Base-by-base conservation (phyloP, 768 basidiomycete genomes). In the Auricularia auricula-judae region DNA sequence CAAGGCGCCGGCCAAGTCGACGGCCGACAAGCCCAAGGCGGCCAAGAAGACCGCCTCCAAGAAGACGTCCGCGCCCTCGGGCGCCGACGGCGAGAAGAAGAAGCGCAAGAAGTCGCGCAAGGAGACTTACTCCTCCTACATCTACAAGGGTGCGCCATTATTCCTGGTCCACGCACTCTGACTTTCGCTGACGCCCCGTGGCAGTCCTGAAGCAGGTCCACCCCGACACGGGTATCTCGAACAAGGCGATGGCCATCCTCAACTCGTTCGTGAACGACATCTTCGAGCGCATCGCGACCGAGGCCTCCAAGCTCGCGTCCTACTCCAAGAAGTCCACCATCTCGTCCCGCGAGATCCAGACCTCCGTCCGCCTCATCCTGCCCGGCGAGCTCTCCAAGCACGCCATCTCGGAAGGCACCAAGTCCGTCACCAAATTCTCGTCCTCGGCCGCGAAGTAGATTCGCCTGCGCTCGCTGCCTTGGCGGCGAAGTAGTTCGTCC, bases 301-400 rank as follows among this genome's bases (percentile, higher is more conserved):
- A 93, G 70, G 91, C 92, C 62, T 92, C 90, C 68, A 92, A 96
- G 79, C 93, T 98, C 72, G 93, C 95, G 64, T 85, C 92, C 1
- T 98, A 98, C 83, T 97, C 95, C 64, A 96, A 98, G 85, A 96
- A 97, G 78, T 97, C 96, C 3, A 98, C 96, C 54, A 98, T 98
- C 76, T 96, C 95, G 21, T 97, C 93, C 29, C 91, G 96, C 66
- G 96, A 98, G 78, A 98, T 98, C 72, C 96, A 98, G 78, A 98
- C 96, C 36, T 84, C 91, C 47, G 95, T 97, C 62, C 89, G 95
- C 65, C 83, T 96, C 56, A 97, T 98, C 72, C 87, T 98, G 34
- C 94, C 95, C 66, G 96, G 94, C 78, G 95, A 98, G 78, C 86
- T 98, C 54, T 91, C 94, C 73, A 98, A 98, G 82, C 96, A 98